A percentile compares a stretch with the other conserved stretches of the same genome.
Evolutionary conservation across 2,329 filamentous ascomycete genomes (phyloP).

Genomic region (Microcyclospora pomicola): DNA sequence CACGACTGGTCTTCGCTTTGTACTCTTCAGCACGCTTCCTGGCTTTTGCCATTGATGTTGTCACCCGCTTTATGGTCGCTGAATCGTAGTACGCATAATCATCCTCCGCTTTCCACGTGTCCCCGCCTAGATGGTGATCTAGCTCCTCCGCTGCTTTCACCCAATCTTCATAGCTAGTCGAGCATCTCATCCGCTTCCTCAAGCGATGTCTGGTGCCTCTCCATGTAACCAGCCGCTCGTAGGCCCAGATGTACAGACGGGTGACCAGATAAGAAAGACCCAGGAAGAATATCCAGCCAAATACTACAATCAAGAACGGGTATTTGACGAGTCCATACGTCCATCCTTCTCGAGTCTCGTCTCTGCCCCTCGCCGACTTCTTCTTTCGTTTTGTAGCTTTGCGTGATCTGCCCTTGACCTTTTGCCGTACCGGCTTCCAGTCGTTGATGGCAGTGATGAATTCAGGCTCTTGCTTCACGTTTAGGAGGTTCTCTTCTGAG

Average conservation of each 20-base stretch:
- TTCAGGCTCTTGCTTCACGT: slow-evolving; percentile 28
- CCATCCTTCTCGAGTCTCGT: slow-evolving; percentile 90
- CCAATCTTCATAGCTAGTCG: slow-evolving; percentile 73
- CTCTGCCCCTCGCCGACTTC: slow-evolving; percentile 42
- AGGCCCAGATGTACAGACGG: slow-evolving; percentile 76
- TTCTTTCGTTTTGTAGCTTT: slow-evolving; percentile 26
- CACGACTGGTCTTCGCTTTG: slow-evolving; percentile 21
- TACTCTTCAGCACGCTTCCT: slow-evolving; percentile 45
- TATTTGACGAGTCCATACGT: slow-evolving; percentile 83
- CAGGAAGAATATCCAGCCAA: slow-evolving; percentile 66
- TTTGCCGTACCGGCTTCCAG: slow-evolving; percentile 79
- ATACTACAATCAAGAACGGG: slow-evolving; percentile 70
- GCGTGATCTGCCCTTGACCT: slow-evolving; percentile 38
- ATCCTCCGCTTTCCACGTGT: slow-evolving; percentile 63
- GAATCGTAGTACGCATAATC: slow-evolving; percentile 73
- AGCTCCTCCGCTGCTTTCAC: slow-evolving; percentile 62
- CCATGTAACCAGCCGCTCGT: slow-evolving; percentile 88
- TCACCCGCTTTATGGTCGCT: slow-evolving; percentile 64
- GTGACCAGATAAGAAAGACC: slow-evolving; percentile 65
- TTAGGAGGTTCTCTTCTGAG: slow-evolving; percentile 41
- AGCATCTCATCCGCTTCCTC: slow-evolving; percentile 54
- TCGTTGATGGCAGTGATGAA: slow-evolving; percentile 89
- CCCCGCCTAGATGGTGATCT: slow-evolving; percentile 68
- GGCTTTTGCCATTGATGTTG: slow-evolving; percentile 57
- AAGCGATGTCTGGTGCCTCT: slow-evolving; percentile 61